Percentiles rank a stretch among this genome's conserved stretches.
These are phyloP conservation scores for Murraya paniculata DNA, from an alignment of 345 rosid species.

Conservation along the genomic window DNA sequence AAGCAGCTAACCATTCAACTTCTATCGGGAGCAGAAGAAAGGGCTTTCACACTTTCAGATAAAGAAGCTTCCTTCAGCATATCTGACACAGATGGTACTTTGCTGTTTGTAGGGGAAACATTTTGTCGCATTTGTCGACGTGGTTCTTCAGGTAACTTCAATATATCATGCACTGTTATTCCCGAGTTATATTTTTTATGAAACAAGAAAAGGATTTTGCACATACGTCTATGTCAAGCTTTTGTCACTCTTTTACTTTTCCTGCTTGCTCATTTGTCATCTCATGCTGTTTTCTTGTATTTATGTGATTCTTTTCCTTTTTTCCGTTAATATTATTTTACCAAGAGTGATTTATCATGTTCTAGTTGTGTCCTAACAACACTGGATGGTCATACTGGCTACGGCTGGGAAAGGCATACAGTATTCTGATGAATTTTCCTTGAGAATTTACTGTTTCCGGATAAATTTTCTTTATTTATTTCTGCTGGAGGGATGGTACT, in stretches of 20 bases:
- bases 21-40: slow-evolving; percentile 45
- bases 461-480: not conserved
- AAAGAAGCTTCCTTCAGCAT: slow-evolving; percentile 17
- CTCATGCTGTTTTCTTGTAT: not conserved
- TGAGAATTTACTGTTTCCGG: not conserved
- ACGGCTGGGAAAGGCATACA: not conserved
- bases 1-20: slow-evolving; percentile 70
- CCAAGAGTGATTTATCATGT: not conserved
- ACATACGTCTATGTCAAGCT: not conserved
- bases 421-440: not conserved
- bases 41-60: slow-evolving; percentile 19
- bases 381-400: not conserved
- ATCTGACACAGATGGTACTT: slow-evolving; percentile 31
- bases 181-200: not conserved
- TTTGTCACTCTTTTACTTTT: not conserved
- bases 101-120: slow-evolving; percentile 62
- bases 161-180: slow-evolving; percentile 8
- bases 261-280: not conserved
- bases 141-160: slow-evolving; percentile 80
- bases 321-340: not conserved
- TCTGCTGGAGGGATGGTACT: not conserved
- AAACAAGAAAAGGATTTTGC: slow-evolving; percentile 1
- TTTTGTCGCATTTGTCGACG: slow-evolving; percentile 90
- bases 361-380: not conserved
- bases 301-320: not conserved